Conservation (phyloP, 768 basidiomycete species). For the Naganishia kalamii region DNA sequence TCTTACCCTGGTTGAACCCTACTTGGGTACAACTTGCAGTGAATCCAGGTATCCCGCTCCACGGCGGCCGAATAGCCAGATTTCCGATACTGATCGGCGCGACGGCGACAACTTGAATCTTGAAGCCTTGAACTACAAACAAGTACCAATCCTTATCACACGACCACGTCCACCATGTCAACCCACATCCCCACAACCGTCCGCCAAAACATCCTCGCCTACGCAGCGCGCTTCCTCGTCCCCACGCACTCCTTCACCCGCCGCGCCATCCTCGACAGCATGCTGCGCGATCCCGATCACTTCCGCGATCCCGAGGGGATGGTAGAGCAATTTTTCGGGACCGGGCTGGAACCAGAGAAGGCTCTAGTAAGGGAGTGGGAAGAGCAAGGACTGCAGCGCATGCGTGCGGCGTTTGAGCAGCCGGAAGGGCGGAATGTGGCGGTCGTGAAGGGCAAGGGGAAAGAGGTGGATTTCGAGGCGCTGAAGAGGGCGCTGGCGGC, state of each 20-base stretch:
- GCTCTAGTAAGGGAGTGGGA: conserved; percentile 5
- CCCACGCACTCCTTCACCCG: conserved; percentile 2
- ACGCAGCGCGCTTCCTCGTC: not conserved
- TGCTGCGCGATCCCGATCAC: not conserved
- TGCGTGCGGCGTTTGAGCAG: not conserved
- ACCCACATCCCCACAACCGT: not conserved
- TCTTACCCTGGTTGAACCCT: too few species aligned
- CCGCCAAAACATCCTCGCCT: not conserved
- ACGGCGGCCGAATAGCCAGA: too few species aligned
- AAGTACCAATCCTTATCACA: too few species aligned
- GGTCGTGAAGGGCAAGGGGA: conserved; percentile 4
- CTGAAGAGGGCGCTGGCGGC: not conserved
- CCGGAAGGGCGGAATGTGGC: not conserved
- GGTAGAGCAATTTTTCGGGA: not conserved
- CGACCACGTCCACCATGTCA: not conserved
- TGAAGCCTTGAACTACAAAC: too few species aligned
- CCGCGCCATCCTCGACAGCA: not conserved
- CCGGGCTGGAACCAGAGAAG: conserved; percentile 4
- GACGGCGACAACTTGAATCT: too few species aligned
- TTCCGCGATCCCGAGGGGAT: not conserved
- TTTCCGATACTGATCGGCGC: too few species aligned
- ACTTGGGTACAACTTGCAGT: too few species aligned
- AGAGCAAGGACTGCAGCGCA: not conserved
- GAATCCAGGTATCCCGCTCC: too few species aligned
- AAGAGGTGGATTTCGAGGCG: not conserved